Evolutionary conservation across 2,329 filamentous ascomycete species (phyloP).

Genomic region (Cercospora berteroae): DNA sequence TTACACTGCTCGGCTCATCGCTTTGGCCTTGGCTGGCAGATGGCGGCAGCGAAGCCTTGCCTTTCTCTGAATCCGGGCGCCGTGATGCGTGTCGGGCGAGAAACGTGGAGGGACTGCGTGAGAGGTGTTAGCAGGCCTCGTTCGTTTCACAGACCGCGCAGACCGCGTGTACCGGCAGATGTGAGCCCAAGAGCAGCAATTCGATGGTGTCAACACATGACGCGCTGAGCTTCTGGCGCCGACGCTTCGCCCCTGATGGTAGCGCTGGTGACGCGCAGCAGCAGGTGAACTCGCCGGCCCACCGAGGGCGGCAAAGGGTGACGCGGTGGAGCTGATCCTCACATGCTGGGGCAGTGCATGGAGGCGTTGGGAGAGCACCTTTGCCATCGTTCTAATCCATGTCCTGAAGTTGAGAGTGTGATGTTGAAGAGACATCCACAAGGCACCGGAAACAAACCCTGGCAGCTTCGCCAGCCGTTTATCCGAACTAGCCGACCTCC

Average conservation of each 20-base stretch:
- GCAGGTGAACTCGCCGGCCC: neutral
- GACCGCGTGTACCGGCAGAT: slow-evolving; percentile 2
- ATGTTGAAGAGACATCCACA: neutral
- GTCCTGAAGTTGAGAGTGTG: neutral
- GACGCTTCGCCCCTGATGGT: slow-evolving; percentile 15
- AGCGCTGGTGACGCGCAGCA: neutral
- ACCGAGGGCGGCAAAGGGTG: neutral
- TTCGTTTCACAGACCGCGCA: neutral
- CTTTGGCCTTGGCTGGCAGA: slow-evolving; percentile 7
- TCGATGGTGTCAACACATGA: neutral
- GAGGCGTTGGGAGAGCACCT: slow-evolving; percentile 6
- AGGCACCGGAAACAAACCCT: neutral
- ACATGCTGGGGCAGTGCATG: slow-evolving; percentile 10
- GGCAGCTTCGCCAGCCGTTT: neutral
- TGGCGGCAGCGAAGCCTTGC: slow-evolving; percentile 16
- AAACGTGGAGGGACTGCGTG: neutral
- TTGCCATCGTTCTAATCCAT: slow-evolving; percentile 12
- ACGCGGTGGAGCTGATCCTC: neutral
- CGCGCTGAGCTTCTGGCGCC: slow-evolving; percentile 3
- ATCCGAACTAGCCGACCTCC: slow-evolving; percentile 1
- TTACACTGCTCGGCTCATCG: slow-evolving; percentile 24
- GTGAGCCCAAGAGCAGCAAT: neutral
- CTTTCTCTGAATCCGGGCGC: slow-evolving; percentile 18
- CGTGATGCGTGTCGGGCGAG: slow-evolving; percentile 3
- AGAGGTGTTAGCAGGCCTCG: neutral